A percentile compares a stretch with the other conserved stretches of the same genome.
phyloP scores from a whole-genome alignment of 2,329 filamentous ascomycete genomes.

The Karstenula rhodostoma region DNA sequence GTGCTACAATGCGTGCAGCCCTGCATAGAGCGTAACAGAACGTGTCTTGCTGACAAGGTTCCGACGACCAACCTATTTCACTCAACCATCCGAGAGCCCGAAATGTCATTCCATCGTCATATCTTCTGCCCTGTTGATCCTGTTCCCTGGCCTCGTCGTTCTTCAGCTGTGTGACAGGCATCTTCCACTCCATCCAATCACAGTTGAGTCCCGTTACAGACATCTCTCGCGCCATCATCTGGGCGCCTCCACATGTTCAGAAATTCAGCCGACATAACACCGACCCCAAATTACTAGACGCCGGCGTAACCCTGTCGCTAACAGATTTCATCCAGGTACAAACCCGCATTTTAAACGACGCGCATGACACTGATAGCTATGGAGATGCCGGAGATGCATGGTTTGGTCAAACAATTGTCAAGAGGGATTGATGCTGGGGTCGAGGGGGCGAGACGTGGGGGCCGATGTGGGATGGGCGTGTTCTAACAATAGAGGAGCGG shows the following conservation, averaged over 20 bases:
- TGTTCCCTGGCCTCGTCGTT: not conserved
- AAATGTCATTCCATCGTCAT: not conserved
- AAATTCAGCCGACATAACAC: too few relatives aligned
- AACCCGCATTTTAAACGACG: not conserved
- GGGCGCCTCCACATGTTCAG: too few relatives aligned
- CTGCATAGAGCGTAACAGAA: not conserved
- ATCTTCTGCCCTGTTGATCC: not conserved
- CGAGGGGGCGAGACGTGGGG: not conserved
- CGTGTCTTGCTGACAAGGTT: not conserved
- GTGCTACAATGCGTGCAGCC: not conserved
- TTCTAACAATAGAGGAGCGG: constrained; percentile 3
- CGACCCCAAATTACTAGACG: too few relatives aligned
- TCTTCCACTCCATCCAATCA: not conserved
- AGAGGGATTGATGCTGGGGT: not conserved
- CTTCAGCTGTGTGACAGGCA: constrained; percentile 7
- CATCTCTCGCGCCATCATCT: not conserved
- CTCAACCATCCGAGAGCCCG: not conserved
- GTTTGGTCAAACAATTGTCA: constrained; percentile 1
- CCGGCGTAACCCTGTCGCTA: too few relatives aligned
- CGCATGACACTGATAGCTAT: not conserved
- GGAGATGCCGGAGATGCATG: constrained; percentile 8
- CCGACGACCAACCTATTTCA: not conserved
- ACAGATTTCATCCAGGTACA: too few relatives aligned
- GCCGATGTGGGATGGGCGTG: not conserved
- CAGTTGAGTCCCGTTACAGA: not conserved